These are phyloP conservation scores for Aciculoconidium aculeatum DNA, from an alignment of 805 yeast genomes.

Conservation along the genomic window DNA sequence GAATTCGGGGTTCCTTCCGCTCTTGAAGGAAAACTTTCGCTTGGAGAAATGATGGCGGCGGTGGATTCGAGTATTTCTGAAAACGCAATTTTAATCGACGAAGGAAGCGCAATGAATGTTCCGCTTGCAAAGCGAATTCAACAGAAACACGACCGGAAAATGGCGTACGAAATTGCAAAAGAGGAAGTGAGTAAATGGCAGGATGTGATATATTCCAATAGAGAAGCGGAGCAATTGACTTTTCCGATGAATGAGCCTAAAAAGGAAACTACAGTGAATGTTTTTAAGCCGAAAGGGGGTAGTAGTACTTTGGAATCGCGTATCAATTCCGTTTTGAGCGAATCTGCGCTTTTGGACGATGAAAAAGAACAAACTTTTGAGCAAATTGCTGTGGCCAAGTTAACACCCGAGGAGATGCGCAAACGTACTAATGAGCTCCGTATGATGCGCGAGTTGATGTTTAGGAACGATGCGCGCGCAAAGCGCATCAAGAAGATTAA, in stretches of 20 bases:
- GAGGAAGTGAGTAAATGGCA: constrained; percentile 87
- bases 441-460: constrained; percentile 92
- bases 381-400: constrained; percentile 73
- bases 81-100: constrained; percentile 46
- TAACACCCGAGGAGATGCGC: constrained; percentile 73
- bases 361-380: constrained; percentile 79
- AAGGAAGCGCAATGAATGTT: constrained; percentile 50
- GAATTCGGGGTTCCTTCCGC: constrained; percentile 67
- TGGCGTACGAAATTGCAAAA: constrained; percentile 85
- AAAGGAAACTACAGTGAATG: constrained; percentile 44
- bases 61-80: constrained; percentile 45
- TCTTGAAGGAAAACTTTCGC: constrained; percentile 42
- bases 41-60: constrained; percentile 71
- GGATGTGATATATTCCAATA: constrained; percentile 70
- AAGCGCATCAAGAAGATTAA: constrained; percentile 91
- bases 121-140: constrained; percentile 87
- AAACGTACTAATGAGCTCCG: constrained; percentile 79
- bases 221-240: constrained; percentile 77
- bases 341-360: constrained; percentile 67
- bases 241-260: constrained; percentile 59
- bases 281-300: constrained; percentile 38
- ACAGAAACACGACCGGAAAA: constrained; percentile 76
- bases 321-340: constrained; percentile 52
- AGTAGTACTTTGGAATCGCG: constrained; percentile 61
- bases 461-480: constrained; percentile 88